phyloP scores from a whole-genome alignment of 2,329 filamentous ascomycete genomes.

The Alternaria alternata region DNA sequence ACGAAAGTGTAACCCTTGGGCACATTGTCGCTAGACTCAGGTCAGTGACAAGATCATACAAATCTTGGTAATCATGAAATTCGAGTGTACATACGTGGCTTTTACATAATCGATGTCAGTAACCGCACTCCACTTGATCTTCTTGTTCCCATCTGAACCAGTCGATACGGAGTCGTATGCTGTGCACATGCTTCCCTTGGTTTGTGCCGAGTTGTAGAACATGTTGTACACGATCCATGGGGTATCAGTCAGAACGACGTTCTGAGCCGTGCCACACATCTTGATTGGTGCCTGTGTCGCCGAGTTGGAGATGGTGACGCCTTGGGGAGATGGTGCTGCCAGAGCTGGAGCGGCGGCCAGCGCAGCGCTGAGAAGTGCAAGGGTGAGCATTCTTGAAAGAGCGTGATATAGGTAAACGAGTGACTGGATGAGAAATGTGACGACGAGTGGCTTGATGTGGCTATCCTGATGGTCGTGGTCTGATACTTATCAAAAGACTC shows the following conservation, averaged over 20 bases:
- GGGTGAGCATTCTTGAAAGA: not conserved
- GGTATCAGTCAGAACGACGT: slow-evolving; percentile 47
- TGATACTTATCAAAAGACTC: not conserved
- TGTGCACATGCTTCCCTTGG: slow-evolving; percentile 53
- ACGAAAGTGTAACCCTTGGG: slow-evolving; percentile 58
- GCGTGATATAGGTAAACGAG: not conserved
- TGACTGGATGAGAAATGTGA: not conserved
- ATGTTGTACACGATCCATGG: slow-evolving; percentile 59
- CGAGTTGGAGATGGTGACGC: slow-evolving; percentile 23
- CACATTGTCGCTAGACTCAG: slow-evolving; percentile 40
- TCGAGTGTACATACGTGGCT: slow-evolving; percentile 18
- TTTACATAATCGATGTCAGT: slow-evolving; percentile 51
- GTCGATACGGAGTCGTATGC: slow-evolving; percentile 47
- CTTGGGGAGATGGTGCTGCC: slow-evolving; percentile 21
- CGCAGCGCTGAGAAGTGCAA: slow-evolving; percentile 18
- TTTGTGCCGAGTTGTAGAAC: slow-evolving; percentile 54
- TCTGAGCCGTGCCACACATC: slow-evolving; percentile 26
- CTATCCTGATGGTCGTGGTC: not conserved
- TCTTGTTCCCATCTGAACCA: slow-evolving; percentile 39
- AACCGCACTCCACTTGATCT: slow-evolving; percentile 52
- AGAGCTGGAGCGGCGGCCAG: slow-evolving; percentile 17
- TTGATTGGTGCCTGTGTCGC: slow-evolving; percentile 23
- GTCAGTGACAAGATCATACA: not conserved
- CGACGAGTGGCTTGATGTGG: not conserved
- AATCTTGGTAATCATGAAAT: not conserved